Percentiles rank a stretch among this genome's conserved stretches.
phyloP scores from a whole-genome alignment of 306 rosid species.

The Dalbergia oliveri region DNA sequence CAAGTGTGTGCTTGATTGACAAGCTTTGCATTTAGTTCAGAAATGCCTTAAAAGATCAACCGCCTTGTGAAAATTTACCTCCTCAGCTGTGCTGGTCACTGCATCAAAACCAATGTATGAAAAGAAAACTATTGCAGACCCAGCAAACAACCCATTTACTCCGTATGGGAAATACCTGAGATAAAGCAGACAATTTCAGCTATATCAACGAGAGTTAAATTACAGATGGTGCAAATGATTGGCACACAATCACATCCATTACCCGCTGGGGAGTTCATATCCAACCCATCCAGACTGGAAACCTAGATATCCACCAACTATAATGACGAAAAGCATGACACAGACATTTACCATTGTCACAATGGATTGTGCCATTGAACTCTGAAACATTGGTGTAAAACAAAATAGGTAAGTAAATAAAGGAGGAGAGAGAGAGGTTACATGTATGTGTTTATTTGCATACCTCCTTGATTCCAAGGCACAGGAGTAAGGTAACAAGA shows the following conservation, averaged over 20 bases:
- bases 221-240: slow-evolving; percentile 29
- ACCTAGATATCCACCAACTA: slow-evolving; percentile 73
- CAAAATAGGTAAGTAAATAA: slow-evolving; percentile 31
- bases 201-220: slow-evolving; percentile 7
- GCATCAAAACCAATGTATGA: slow-evolving; percentile 82
- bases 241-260: slow-evolving; percentile 42
- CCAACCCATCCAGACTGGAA: slow-evolving; percentile 78
- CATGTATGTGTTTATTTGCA: background rate
- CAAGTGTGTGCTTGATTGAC: slow-evolving; percentile 11
- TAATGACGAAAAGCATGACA: slow-evolving; percentile 68
- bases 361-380: slow-evolving; percentile 68
- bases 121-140: slow-evolving; percentile 79
- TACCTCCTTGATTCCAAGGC: slow-evolving; percentile 80
- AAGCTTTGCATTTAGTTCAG: slow-evolving; percentile 28
- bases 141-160: slow-evolving; percentile 71
- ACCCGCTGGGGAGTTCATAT: slow-evolving; percentile 74
- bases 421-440: background rate
- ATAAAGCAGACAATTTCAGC: slow-evolving; percentile 39
- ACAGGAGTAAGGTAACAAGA: slow-evolving; percentile 65
- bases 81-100: slow-evolving; percentile 79
- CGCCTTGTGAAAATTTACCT: slow-evolving; percentile 55
- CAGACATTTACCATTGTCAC: slow-evolving; percentile 65
- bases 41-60: slow-evolving; percentile 19
- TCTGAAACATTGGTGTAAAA: slow-evolving; percentile 59
- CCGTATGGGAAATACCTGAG: slow-evolving; percentile 75